phyloP scores from a whole-genome alignment of 768 basidiomycete genomes.

The Leccinum incarnatum region DNA sequence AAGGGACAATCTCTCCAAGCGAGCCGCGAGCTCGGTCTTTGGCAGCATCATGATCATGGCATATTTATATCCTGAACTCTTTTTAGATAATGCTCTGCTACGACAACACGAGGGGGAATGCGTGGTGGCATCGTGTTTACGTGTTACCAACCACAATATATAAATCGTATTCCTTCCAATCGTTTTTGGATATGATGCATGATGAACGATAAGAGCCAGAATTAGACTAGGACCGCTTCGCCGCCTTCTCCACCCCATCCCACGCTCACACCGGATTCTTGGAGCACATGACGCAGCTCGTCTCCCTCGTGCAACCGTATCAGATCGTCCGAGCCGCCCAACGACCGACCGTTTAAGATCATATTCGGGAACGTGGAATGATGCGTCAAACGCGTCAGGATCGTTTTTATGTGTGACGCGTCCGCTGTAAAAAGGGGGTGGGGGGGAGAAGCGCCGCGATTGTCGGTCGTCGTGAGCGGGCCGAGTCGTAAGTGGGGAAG shows the following conservation, averaged over 20 bases:
- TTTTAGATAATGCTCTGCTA: conserved; percentile 6
- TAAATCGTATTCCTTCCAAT: background rate
- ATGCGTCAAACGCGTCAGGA: conserved; percentile 63
- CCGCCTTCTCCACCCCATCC: conserved; percentile 13
- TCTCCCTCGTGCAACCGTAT: conserved; percentile 44
- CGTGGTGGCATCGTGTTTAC: background rate
- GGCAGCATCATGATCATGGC: background rate
- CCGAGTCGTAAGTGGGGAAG: background rate
- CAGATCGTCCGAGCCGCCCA: conserved; percentile 68
- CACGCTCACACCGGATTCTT: conserved; percentile 45
- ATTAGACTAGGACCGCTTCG: background rate
- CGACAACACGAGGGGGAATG: background rate
- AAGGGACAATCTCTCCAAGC: background rate
- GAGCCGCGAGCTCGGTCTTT: background rate
- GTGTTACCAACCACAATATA: background rate
- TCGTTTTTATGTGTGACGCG: conserved; percentile 55
- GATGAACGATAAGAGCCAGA: background rate
- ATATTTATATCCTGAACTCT: conserved; percentile 1
- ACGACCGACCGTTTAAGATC: conserved; percentile 56
- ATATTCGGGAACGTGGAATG: conserved; percentile 77
- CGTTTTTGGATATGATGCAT: background rate
- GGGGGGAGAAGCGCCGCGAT: background rate
- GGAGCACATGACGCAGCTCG: conserved; percentile 43
- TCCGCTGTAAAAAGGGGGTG: conserved; percentile 40
- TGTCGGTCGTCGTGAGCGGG: background rate